phyloP scores from a whole-genome alignment of 2,329 filamentous ascomycete genomes.

The Sporothrix pseudoabietina region DNA sequence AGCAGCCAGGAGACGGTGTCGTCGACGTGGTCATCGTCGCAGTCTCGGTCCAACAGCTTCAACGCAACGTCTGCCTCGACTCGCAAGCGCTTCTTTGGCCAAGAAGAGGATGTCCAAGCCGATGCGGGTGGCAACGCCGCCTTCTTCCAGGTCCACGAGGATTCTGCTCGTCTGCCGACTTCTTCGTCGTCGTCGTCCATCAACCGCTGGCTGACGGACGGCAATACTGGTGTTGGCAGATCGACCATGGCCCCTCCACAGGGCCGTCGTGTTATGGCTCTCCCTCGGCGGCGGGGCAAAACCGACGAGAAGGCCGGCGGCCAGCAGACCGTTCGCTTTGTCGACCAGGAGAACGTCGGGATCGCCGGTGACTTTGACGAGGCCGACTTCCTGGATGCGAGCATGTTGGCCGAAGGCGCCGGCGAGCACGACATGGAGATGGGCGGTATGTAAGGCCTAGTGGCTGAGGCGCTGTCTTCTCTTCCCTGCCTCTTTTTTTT shows the following conservation, averaged over 20 bases:
- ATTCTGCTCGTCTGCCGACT: slow-evolving; percentile 43
- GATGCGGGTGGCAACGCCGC: background rate
- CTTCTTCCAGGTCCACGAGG: slow-evolving; percentile 30
- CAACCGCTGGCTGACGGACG: slow-evolving; percentile 40
- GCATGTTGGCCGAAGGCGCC: slow-evolving; percentile 31
- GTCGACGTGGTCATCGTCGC: slow-evolving; percentile 40
- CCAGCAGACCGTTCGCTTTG: slow-evolving; percentile 36
- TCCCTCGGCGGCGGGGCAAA: slow-evolving; percentile 44
- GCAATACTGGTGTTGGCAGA: slow-evolving; percentile 36
- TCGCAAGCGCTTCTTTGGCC: slow-evolving; percentile 52
- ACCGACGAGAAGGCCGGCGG: slow-evolving; percentile 33
- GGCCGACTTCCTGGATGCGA: slow-evolving; percentile 63
- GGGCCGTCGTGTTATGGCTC: slow-evolving; percentile 52
- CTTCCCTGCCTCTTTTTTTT: background rate
- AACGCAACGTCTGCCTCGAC: slow-evolving; percentile 31
- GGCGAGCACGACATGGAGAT: slow-evolving; percentile 46
- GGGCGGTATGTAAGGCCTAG: slow-evolving; percentile 38
- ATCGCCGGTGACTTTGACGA: slow-evolving; percentile 66
- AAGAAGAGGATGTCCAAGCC: slow-evolving; percentile 14
- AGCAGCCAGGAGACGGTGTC: slow-evolving; percentile 59
- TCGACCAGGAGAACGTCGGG: slow-evolving; percentile 53
- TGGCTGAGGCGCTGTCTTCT: background rate
- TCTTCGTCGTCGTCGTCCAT: slow-evolving; percentile 35
- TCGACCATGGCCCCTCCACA: slow-evolving; percentile 31
- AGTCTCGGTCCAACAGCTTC: slow-evolving; percentile 21